phyloP scores from a whole-genome alignment of 257 asterid genomes.

The Solanum ossicruentum region DNA sequence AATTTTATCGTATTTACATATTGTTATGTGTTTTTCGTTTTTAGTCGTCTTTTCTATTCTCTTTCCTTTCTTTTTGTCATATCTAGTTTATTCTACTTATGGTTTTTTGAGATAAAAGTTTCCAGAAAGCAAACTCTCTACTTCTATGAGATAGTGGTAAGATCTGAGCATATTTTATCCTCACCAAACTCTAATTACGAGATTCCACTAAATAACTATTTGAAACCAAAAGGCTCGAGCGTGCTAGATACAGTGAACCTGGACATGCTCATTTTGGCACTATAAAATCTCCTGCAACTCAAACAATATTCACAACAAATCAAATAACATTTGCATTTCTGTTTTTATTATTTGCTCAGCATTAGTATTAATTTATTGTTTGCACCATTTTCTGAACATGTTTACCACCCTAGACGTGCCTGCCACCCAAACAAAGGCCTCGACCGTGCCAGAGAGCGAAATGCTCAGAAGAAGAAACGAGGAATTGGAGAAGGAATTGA shows the following conservation, averaged over 20 bases:
- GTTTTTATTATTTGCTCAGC: background rate
- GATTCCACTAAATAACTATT: too few species aligned
- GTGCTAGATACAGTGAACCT: conserved; percentile 60
- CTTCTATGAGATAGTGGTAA: too few species aligned
- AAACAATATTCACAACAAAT: background rate
- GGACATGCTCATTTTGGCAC: conserved; percentile 23
- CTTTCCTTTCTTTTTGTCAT: too few species aligned
- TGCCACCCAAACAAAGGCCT: background rate
- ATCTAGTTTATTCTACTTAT: too few species aligned
- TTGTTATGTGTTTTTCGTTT: too few species aligned
- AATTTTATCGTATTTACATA: too few species aligned
- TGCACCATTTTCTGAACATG: conserved; percentile 9
- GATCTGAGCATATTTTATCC: too few species aligned
- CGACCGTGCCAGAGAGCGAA: conserved; percentile 9
- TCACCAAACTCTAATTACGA: rapidly evolving
- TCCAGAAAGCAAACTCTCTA: too few species aligned
- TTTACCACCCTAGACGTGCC: conserved; percentile 29
- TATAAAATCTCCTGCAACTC: conserved; percentile 15
- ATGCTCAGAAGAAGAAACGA: conserved; percentile 48
- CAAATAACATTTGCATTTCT: background rate
- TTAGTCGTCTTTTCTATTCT: too few species aligned
- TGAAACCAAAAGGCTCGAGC: too few species aligned
- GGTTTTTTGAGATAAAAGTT: too few species aligned
- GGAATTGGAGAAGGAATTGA: conserved; percentile 55
- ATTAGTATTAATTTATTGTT: background rate